phyloP scores from a whole-genome alignment of 1,139 yeast species.

The Geotrichum carabidarum region DNA sequence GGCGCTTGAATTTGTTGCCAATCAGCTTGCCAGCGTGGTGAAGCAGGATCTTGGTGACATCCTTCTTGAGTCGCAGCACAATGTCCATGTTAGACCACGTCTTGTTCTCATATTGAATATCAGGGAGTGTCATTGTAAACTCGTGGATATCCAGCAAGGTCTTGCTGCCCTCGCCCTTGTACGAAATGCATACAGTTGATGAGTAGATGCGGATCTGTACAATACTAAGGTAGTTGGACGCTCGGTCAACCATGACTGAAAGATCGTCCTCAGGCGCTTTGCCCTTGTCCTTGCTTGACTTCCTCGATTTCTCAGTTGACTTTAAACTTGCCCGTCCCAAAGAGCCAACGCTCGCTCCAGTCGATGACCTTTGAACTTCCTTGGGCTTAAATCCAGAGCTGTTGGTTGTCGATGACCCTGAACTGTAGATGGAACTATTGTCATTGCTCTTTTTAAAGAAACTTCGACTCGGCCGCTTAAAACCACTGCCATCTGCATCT shows the following conservation, averaged over 20 bases:
- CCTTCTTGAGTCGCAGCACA: slow-evolving; percentile 54
- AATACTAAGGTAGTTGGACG: slow-evolving; percentile 61
- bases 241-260: slow-evolving; percentile 57
- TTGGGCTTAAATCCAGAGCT: neutral
- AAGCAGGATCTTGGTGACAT: slow-evolving; percentile 61
- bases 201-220: slow-evolving; percentile 53
- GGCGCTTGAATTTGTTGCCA: slow-evolving; percentile 58
- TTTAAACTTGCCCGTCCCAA: neutral
- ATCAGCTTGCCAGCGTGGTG: slow-evolving; percentile 75
- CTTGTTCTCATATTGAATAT: slow-evolving; percentile 57
- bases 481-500: neutral
- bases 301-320: neutral
- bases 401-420: neutral
- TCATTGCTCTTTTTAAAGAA: neutral
- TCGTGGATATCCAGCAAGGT: slow-evolving; percentile 68
- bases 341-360: neutral
- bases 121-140: slow-evolving; percentile 60
- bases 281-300: neutral
- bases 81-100: slow-evolving; percentile 79
- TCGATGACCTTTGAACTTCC: no score
- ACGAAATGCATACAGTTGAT: slow-evolving; percentile 58
- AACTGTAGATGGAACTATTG: neutral
- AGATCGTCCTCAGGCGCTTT: slow-evolving; percentile 41
- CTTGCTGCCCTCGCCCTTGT: slow-evolving; percentile 52
- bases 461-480: neutral